Evolutionary conservation across 768 basidiomycete species (phyloP).

Genomic region (Mycena haematopus): DNA sequence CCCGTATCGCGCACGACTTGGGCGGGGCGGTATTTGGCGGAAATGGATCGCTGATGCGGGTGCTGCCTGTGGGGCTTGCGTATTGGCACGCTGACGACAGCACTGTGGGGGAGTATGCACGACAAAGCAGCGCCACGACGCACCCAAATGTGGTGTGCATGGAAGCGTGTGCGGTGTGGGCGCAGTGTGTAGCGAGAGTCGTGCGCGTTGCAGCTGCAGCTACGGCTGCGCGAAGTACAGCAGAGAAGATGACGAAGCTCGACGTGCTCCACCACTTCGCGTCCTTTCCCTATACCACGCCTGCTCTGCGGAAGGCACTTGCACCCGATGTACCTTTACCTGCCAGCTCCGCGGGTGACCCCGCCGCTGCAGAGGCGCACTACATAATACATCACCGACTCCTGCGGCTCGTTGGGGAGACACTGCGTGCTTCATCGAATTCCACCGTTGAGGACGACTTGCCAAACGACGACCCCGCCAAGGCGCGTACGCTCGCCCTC

Average conservation of each 20-base stretch:
- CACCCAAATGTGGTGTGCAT: too few species aligned
- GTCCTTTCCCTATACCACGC: conserved; percentile 42
- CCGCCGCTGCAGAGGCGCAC: conserved; percentile 39
- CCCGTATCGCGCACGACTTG: conserved; percentile 38
- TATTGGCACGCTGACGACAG: conserved; percentile 24
- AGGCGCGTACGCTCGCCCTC: conserved; percentile 1
- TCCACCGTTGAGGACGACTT: neutral
- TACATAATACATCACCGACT: conserved; percentile 47
- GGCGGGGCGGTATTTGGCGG: conserved; percentile 37
- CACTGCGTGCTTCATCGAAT: conserved; percentile 10
- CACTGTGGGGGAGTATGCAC: neutral
- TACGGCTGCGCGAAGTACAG: neutral
- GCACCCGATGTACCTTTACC: conserved; percentile 36
- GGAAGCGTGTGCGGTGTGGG: too few species aligned
- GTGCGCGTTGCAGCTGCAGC: neutral
- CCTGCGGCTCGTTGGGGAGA: conserved; percentile 36
- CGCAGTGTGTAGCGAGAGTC: neutral
- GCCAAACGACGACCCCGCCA: neutral
- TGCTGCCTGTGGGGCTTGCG: conserved; percentile 49
- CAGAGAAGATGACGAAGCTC: conserved; percentile 42
- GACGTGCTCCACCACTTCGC: conserved; percentile 46
- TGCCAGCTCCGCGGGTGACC: conserved; percentile 14
- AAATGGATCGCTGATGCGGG: conserved; percentile 55
- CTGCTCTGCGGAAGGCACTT: conserved; percentile 39
- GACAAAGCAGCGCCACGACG: conserved; percentile 3